Conservation (phyloP, 805 yeast genomes). For the Saturnispora hagleri region DNA sequence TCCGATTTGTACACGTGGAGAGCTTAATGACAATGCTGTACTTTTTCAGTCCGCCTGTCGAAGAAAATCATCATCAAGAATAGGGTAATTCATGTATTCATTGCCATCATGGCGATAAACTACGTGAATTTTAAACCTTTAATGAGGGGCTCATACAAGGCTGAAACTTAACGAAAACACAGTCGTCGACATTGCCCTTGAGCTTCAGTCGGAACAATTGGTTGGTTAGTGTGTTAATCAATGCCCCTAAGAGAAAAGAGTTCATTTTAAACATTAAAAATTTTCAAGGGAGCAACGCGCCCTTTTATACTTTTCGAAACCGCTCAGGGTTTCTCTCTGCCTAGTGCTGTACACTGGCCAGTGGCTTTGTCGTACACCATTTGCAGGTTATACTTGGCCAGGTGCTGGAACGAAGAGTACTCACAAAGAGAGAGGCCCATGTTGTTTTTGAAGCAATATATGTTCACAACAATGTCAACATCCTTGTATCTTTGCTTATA, state of each 20-base stretch:
- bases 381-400: constrained; percentile 69
- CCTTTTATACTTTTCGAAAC: neutral
- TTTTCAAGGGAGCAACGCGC: neutral
- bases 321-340: constrained; percentile 3
- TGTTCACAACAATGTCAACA: constrained; percentile 68
- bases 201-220: constrained; percentile 55
- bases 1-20: constrained; percentile 43
- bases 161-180: constrained; percentile 50
- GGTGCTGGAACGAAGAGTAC: constrained; percentile 52
- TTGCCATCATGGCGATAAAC: neutral
- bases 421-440: constrained; percentile 68
- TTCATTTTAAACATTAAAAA: neutral
- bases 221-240: constrained; percentile 39
- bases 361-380: constrained; percentile 53
- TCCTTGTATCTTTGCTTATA: constrained; percentile 63
- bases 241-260: constrained; percentile 21
- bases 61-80: constrained; percentile 25
- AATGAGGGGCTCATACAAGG: constrained; percentile 42
- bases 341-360: constrained; percentile 13
- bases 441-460: constrained; percentile 83
- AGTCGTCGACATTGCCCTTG: constrained; percentile 39
- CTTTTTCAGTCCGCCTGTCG: constrained; percentile 45
- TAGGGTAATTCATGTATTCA: neutral
- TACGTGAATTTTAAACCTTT: neutral
- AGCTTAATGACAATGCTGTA: constrained; percentile 33